Percentiles rank a stretch among this genome's conserved stretches.
phyloP scores from a whole-genome alignment of 129 eudicot species.

The Deinandra increscens region DNA sequence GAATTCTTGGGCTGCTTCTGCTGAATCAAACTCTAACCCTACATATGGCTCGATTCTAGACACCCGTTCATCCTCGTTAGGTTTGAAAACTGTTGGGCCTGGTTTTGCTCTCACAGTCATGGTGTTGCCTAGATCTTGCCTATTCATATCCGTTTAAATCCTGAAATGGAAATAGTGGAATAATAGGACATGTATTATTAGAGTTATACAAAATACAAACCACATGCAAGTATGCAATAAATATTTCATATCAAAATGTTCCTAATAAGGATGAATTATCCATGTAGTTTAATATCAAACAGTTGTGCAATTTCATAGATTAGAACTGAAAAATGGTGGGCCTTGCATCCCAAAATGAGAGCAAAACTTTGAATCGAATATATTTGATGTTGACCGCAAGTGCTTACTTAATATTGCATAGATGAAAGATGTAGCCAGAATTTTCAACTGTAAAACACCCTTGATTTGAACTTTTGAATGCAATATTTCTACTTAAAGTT shows the following conservation, averaged over 20 bases:
- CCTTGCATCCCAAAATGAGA: slow-evolving; percentile 7
- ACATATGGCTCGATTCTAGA: slow-evolving; percentile 59
- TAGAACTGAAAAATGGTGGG: neutral
- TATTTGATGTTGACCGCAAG: neutral
- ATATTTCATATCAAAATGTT: slow-evolving; percentile 5
- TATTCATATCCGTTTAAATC: slow-evolving; percentile 55
- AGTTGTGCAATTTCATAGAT: slow-evolving; percentile 3
- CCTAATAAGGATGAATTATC: neutral
- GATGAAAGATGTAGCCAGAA: neutral
- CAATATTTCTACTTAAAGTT: neutral
- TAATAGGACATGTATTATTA: slow-evolving; percentile 8
- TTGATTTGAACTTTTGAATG: neutral
- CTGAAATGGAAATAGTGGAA: slow-evolving; percentile 35
- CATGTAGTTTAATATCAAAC: slow-evolving; percentile 4
- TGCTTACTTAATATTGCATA: neutral
- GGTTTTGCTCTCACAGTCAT: slow-evolving; percentile 64
- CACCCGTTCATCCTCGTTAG: slow-evolving; percentile 56
- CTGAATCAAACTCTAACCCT: slow-evolving; percentile 74
- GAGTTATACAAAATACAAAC: neutral
- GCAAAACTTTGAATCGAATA: neutral
- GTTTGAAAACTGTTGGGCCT: slow-evolving; percentile 36
- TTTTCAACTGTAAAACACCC: neutral
- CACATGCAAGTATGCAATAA: neutral
- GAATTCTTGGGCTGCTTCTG: slow-evolving; percentile 77
- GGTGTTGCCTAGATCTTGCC: slow-evolving; percentile 49